Evolutionary conservation across 2,329 filamentous ascomycete genomes (phyloP), one percentile per base, ranked within the genome.

Genomic region (Colletotrichum cordylinicola): DNA sequence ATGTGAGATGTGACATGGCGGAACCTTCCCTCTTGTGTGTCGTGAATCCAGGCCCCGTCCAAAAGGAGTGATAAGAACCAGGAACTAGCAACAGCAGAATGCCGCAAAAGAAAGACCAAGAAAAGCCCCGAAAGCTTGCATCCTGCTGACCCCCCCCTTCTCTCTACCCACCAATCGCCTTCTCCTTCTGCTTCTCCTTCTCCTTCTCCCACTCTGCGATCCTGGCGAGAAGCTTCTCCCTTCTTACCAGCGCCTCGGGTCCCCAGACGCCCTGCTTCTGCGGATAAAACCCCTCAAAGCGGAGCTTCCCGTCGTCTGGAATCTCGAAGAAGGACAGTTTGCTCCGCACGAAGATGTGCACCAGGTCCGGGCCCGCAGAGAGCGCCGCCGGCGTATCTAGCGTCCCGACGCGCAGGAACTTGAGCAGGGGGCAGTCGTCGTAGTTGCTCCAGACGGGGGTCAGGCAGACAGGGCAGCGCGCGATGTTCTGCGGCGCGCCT

Each of bases 331-430:
- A 89, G 15, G 79, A 77, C 74, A 81, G 77, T 72, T 85, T 87
- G 71, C 82, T 85, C 39, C 80, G 79, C 21, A 82, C 84, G 75
- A 81, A 90, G 67, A 88, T 86, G 79, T 90, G 87, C 24, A 86
- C 82, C 43, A 52, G n/a, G 78, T 88, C 86, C 1, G 87, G 87
- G n/a, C 82, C 81, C 9, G 87, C 77, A 52, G 43, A n/a, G 69
- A 82, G 79, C 76, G 82, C 81, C 8, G 83, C 80, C 16, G 79
- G 77, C 12, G 64, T n/a, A 78, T 88, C 87, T 64, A 90, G 81
- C 13, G 87, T 89, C 4, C 88, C 87, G 31, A 83, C 85, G 52
- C 86, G 83, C 12, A 90, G 77, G 77, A 84, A 88, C 18, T 81
- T 79, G 13, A 85, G 68, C 68, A 81, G 61, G 9, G 79, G 78